phyloP scores from a whole-genome alignment of 441 rosid species.

The Adansonia gregorii region DNA sequence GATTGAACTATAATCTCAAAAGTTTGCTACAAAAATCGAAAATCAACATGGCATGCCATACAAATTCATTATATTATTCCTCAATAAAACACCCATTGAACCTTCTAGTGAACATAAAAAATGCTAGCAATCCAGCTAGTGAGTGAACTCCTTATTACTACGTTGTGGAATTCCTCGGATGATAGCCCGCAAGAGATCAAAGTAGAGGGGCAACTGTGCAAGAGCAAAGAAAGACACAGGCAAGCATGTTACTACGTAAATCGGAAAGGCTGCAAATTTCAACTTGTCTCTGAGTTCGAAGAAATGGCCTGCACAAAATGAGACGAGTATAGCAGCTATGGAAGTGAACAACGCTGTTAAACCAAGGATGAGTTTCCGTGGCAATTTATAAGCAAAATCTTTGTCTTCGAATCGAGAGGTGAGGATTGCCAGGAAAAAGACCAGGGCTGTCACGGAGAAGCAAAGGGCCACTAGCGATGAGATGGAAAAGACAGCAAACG shows the following conservation, averaged over 20 bases:
- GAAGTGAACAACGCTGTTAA: conserved; percentile 37
- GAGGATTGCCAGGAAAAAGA: conserved; percentile 38
- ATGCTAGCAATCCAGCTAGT: not conserved
- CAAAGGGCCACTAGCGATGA: conserved; percentile 38
- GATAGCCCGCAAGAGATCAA: conserved; percentile 32
- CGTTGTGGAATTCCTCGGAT: conserved; percentile 34
- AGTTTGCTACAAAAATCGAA: too few species aligned
- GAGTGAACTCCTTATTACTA: conserved; percentile 28
- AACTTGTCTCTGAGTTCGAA: conserved; percentile 29
- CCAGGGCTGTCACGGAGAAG: conserved; percentile 33
- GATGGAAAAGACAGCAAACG: conserved; percentile 35
- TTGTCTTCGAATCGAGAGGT: conserved; percentile 37
- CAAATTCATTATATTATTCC: too few species aligned
- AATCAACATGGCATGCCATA: too few species aligned
- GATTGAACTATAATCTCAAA: too few species aligned
- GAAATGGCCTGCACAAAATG: conserved; percentile 40
- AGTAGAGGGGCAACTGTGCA: conserved; percentile 37
- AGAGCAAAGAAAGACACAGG: conserved; percentile 34
- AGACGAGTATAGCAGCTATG: conserved; percentile 27
- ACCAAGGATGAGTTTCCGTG: conserved; percentile 34
- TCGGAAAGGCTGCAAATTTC: conserved; percentile 26
- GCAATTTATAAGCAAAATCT: conserved; percentile 33
- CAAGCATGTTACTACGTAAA: conserved; percentile 35
- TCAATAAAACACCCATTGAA: not conserved
- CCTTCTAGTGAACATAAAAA: not conserved